A percentile compares a stretch with the other conserved stretches of the same genome.
These are phyloP conservation scores for Neurospora hispaniola DNA, from an alignment of 495 filamentous ascomycete genomes.

Conservation along the genomic window DNA sequence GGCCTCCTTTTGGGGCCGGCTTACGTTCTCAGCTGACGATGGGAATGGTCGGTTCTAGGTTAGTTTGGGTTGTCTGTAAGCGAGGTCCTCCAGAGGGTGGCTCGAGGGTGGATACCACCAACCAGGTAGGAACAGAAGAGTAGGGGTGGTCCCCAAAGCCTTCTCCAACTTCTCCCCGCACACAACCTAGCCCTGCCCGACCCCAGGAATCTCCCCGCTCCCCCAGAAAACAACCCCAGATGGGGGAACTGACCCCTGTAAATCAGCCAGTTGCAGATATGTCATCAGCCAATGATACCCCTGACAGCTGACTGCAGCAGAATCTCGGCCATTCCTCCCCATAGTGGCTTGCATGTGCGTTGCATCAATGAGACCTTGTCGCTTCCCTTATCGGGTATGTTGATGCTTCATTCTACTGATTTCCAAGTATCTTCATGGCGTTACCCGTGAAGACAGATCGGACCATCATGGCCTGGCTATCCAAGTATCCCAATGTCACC, in stretches of 20 bases:
- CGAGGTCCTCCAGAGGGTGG: too few relatives aligned
- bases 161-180: not conserved
- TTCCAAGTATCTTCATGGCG: not conserved
- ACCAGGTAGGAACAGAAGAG: too few relatives aligned
- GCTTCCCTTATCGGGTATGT: not conserved
- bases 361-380: not conserved
- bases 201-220: not conserved
- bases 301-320: not conserved
- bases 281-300: not conserved
- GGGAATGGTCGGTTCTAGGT: too few relatives aligned
- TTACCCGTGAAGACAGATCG: not conserved
- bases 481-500: too few relatives aligned
- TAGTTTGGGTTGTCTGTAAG: too few relatives aligned
- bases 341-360: not conserved
- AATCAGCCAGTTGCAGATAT: not conserved
- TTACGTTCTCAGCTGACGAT: too few relatives aligned
- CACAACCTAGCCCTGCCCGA: not conserved
- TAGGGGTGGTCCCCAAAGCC: too few relatives aligned
- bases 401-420: not conserved
- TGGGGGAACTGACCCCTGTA: not conserved
- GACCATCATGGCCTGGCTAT: not conserved
- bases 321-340: not conserved
- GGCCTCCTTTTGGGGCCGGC: too few relatives aligned
- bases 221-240: not conserved
- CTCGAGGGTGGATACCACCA: too few relatives aligned